Evolutionary conservation across 305 asterid species (phyloP).

Genomic region (Ajuga reptans): DNA sequence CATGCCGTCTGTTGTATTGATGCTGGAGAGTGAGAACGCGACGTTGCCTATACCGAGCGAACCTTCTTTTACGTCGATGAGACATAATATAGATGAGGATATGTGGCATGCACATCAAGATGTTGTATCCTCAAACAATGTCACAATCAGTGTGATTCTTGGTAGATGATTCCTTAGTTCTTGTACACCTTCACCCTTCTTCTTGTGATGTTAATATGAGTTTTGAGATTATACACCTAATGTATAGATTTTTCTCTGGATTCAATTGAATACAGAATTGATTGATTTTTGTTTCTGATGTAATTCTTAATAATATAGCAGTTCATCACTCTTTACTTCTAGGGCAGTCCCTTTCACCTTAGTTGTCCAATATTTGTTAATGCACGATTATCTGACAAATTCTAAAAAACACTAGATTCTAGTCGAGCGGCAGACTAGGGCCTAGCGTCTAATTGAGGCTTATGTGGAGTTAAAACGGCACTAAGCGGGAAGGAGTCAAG

Average conservation of each 20-base stretch:
- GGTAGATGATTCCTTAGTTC: conserved; percentile 41
- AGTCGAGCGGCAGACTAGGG: no score
- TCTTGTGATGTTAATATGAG: not conserved
- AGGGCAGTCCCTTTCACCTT: no score
- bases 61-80: conserved; percentile 55
- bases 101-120: conserved; percentile 40
- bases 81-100: conserved; percentile 34
- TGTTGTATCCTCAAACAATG: conserved; percentile 40
- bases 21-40: conserved; percentile 58
- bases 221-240: not conserved
- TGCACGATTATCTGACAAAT: no score
- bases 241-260: not conserved
- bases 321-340: no score
- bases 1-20: conserved; percentile 63
- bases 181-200: not conserved
- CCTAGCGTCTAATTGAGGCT: no score
- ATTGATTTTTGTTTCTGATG: not conserved
- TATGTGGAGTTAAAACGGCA: no score
- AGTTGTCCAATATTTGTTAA: no score
- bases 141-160: conserved; percentile 43
- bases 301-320: not conserved
- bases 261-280: not conserved
- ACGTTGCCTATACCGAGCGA: conserved; percentile 54
- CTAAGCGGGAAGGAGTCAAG: no score
- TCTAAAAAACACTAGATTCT: no score